Base-by-base conservation (phyloP, 2,329 filamentous ascomycete species). In the Cladosporium sp. region DNA sequence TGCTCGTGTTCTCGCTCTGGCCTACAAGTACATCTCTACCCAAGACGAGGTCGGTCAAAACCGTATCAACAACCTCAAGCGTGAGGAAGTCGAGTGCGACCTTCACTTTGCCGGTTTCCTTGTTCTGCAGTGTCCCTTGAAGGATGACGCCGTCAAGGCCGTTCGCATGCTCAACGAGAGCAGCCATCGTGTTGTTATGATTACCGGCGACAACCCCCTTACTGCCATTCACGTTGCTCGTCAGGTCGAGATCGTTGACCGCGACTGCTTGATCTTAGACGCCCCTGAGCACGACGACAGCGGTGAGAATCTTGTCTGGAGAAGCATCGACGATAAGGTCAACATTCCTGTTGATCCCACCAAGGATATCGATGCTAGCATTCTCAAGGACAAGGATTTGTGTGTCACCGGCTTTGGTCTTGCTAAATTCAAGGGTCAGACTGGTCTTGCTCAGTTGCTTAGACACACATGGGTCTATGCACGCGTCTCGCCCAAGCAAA, bases 91-190 rank as follows among this genome's bases (percentile, higher is more conserved):
- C 16, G 93, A 98, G 68, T 80, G 81, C 42, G 82, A 86, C 19
- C 74, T 98, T 42, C 83, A 79, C 16, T 98, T 98, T 70, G 93
- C 93, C 53, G 93, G 93, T 52, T 98, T 98, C 74, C 75, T 98
- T 55, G 90, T 98, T 45, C 77, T 98, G 25, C 92, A 96, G 68
- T 96, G 90, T 62, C 93, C 93, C 4, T 78, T 98, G 51, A 98
- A 98, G 72, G 91, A 95, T 20, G 93, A 98, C 67, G 93, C 93
- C 40, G 87, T 94, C 71, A 85, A 93, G 67, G 84, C 93, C 33
- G 88, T 98, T 35, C 88, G 86, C 57, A 96, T 97, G 89, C 79
- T 98, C 60, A 98, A 96, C 66, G 93, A 98, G 75, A 97, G 92
- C 71, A 97, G 91, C 72, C 93, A 98, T 69, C 88, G 93, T 60